Percentiles rank a stretch among this genome's conserved stretches.
These are phyloP conservation scores for Sordariomycetes sp. DNA, from an alignment of 2,329 filamentous ascomycete species.

Conservation along the genomic window DNA sequence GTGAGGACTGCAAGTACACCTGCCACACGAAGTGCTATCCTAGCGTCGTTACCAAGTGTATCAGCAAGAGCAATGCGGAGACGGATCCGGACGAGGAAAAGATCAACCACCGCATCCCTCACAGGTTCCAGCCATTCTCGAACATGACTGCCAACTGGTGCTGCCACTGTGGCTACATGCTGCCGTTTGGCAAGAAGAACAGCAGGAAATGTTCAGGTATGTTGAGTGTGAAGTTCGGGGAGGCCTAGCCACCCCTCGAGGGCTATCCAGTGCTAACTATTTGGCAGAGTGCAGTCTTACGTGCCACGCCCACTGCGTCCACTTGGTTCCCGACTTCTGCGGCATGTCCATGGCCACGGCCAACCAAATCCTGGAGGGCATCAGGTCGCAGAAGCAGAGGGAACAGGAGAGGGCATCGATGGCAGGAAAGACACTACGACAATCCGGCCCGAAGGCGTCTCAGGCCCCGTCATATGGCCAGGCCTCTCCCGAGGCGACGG, in stretches of 20 bases:
- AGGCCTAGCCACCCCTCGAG: not conserved
- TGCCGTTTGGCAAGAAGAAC: slow-evolving; percentile 92
- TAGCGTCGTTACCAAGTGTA: slow-evolving; percentile 97
- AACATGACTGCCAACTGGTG: slow-evolving; percentile 99
- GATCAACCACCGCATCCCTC: slow-evolving; percentile 97
- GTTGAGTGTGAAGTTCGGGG: slow-evolving; percentile 10
- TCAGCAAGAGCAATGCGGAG: slow-evolving; percentile 98
- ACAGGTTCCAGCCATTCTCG: slow-evolving; percentile 92
- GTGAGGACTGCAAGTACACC: slow-evolving; percentile 98
- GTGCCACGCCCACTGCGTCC: slow-evolving; percentile 81
- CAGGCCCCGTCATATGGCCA: slow-evolving; percentile 13
- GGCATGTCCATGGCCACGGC: slow-evolving; percentile 98
- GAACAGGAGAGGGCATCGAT: slow-evolving; percentile 49
- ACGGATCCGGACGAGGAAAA: slow-evolving; percentile 98
- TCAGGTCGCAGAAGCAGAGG: slow-evolving; percentile 67
- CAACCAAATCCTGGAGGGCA: slow-evolving; percentile 83
- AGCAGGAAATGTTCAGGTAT: slow-evolving; percentile 81
- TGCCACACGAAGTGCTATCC: slow-evolving; percentile 96
- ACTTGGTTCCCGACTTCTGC: slow-evolving; percentile 96
- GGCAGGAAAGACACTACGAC: slow-evolving; percentile 56
- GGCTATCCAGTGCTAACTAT: not conserved
- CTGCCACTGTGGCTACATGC: slow-evolving; percentile 93
- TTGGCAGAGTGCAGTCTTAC: slow-evolving; percentile 74
- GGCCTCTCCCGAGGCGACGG: slow-evolving; percentile 38
- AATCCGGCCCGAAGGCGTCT: slow-evolving; percentile 23